Percentiles rank a stretch among this genome's conserved stretches.
Conservation (phyloP, 768 basidiomycete genomes). For the Lactifluus hygrophoroides region DNA sequence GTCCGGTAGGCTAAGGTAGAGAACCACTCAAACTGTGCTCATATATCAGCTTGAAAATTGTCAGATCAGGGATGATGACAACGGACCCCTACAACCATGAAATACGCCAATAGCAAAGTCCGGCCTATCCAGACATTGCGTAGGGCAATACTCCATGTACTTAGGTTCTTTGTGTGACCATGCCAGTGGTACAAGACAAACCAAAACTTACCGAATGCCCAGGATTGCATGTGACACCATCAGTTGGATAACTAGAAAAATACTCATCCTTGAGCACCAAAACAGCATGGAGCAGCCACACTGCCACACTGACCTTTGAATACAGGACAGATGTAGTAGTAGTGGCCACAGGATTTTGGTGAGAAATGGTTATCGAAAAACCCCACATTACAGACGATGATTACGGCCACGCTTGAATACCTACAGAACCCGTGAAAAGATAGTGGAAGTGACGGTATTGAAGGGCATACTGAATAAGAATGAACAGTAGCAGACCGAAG, state of each 20-base stretch:
- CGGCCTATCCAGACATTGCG: conserved; percentile 38
- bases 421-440: conserved; percentile 24
- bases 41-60: neutral
- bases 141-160: conserved; percentile 50
- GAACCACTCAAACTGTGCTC: conserved; percentile 44
- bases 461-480: conserved; percentile 8
- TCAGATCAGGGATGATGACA: conserved; percentile 20
- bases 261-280: neutral
- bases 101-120: conserved; percentile 32
- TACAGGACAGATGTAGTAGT: conserved; percentile 43
- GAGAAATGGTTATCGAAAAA: conserved; percentile 49
- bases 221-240: conserved; percentile 61
- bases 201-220: conserved; percentile 44
- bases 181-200: neutral
- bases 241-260: conserved; percentile 44
- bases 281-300: neutral
- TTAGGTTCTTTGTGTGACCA: conserved; percentile 22
- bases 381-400: conserved; percentile 48
- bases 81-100: conserved; percentile 37
- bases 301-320: conserved; percentile 61
- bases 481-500: conserved; percentile 11
- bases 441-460: neutral
- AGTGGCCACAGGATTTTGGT: conserved; percentile 36
- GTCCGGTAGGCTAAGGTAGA: conserved; percentile 42
- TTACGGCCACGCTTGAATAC: conserved; percentile 36